A percentile compares a stretch with the other conserved stretches of the same genome.
Evolutionary conservation across 2,329 filamentous ascomycete species (phyloP).

Genomic region (Lecanicillium sp.): DNA sequence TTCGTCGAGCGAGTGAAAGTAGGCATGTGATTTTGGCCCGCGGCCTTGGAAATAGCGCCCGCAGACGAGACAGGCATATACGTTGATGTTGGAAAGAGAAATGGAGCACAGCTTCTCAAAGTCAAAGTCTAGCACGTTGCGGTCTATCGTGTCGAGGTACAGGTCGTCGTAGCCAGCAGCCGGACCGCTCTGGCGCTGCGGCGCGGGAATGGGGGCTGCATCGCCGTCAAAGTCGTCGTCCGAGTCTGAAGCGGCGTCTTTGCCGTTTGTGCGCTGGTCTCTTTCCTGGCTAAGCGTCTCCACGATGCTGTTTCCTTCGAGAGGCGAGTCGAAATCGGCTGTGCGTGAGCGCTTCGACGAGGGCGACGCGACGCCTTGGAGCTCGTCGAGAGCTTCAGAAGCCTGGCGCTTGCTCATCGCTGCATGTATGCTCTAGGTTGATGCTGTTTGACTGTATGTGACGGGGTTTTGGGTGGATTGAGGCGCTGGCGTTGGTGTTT

Average conservation of each 20-base stretch:
- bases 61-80: slow-evolving; percentile 94
- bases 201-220: slow-evolving; percentile 28
- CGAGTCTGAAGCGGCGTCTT: slow-evolving; percentile 15
- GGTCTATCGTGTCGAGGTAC: slow-evolving; percentile 95
- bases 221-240: slow-evolving; percentile 34
- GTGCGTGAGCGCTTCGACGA: slow-evolving; percentile 50
- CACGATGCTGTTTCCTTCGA: slow-evolving; percentile 23
- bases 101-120: slow-evolving; percentile 98
- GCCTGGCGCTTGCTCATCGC: slow-evolving; percentile 49
- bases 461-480: too few species aligned
- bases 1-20: slow-evolving; percentile 93
- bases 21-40: slow-evolving; percentile 89
- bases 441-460: too few species aligned
- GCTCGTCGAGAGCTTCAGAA: slow-evolving; percentile 50
- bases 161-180: slow-evolving; percentile 88
- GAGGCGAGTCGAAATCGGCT: slow-evolving; percentile 34
- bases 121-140: slow-evolving; percentile 89
- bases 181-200: slow-evolving; percentile 65
- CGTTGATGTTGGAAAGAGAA: slow-evolving; percentile 94
- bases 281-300: slow-evolving; percentile 18
- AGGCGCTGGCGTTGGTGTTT: too few species aligned
- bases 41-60: slow-evolving; percentile 97
- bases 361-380: slow-evolving; percentile 45
- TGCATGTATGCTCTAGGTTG: too few species aligned
- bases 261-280: slow-evolving; percentile 21